phyloP scores from a whole-genome alignment of 2,329 filamentous ascomycete species.

The Plenodomus tracheiphilus region DNA sequence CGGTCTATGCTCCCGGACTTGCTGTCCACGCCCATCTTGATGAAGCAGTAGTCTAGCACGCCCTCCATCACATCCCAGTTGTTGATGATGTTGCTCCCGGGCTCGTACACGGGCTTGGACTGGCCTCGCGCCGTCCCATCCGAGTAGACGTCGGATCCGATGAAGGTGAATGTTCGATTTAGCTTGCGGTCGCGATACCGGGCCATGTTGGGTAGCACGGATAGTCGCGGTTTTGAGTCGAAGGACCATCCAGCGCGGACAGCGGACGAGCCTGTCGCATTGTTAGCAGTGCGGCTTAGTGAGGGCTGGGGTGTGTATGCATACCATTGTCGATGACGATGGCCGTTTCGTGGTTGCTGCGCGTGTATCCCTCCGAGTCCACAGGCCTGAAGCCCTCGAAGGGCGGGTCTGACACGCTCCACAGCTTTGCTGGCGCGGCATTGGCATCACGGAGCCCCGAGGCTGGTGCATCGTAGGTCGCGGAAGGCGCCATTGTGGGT shows the following conservation, averaged over 20 bases:
- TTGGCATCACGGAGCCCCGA: slow-evolving; percentile 56
- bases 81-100: slow-evolving; percentile 85
- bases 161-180: slow-evolving; percentile 87
- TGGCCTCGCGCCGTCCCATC: slow-evolving; percentile 92
- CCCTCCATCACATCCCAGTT: slow-evolving; percentile 99
- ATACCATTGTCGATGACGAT: slow-evolving; percentile 98
- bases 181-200: slow-evolving; percentile 94
- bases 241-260: slow-evolving; percentile 97
- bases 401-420: slow-evolving; percentile 60
- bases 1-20: slow-evolving; percentile 75
- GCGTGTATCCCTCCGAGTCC: slow-evolving; percentile 70
- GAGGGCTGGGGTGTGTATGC: slow-evolving; percentile 2
- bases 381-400: slow-evolving; percentile 63
- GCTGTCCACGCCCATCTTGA: slow-evolving; percentile 87
- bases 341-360: slow-evolving; percentile 66
- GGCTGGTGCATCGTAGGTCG: slow-evolving; percentile 45
- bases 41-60: slow-evolving; percentile 88
- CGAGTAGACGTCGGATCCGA: slow-evolving; percentile 89
- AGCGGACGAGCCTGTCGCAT: slow-evolving; percentile 71
- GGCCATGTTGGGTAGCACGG: slow-evolving; percentile 86
- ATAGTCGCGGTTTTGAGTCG: slow-evolving; percentile 77
- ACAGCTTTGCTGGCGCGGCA: slow-evolving; percentile 56
- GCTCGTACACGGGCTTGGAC: slow-evolving; percentile 87
- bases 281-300: slow-evolving; percentile 16
- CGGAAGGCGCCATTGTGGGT: slow-evolving; percentile 42